Base-by-base conservation (phyloP, 2,329 filamentous ascomycete species). In the Botryosphaeria dothidea region DNA sequence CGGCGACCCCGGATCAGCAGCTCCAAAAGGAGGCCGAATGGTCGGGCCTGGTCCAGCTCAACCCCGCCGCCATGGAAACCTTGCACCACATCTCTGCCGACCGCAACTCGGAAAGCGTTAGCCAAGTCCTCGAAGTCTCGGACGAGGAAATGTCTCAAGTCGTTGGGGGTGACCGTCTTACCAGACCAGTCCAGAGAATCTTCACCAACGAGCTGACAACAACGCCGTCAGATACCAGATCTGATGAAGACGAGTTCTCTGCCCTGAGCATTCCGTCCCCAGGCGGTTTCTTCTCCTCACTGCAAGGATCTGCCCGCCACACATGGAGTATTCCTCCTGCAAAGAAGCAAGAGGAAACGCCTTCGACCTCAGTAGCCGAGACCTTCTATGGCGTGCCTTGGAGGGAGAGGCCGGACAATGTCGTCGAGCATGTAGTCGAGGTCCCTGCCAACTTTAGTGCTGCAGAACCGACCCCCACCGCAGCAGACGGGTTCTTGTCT, bases 331-430 rank as follows among this genome's bases (percentile, higher is more conserved):
- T 89, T 9, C 62, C 65, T 21, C 72, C 72, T 58, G 69, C 67
- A 27, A 72, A 75, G 15, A 46, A 34, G n/a, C 41, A 31, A 6
- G 77, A 78, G 11, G 75, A 75, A 3, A 87, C 88, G 0, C 93
- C 93, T 1, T 94, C 92, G 0, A 97, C 94, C 1, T 92, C 92
- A 31, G 93, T 90, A n/a, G 94, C 94, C 9, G 92, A 97, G 75
- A 88, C 90, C 68, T 98, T 97, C 73, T 98, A 98, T 79, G 89
- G 90, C 68, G 85, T 90, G 29, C 93, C 93, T 3, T 97, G 93
- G 90, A 84, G 63, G 9, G 54, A 64, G 19, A 31, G 60, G 17
- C 56, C 56, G 3, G 60, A 62, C 36, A 45, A 56, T 19, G 60
- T 66, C 34, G 49, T 62, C 9, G 65, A 66, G 49, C 64, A 66